Conservation (phyloP, 768 basidiomycete genomes). For the Serendipita sp. region DNA sequence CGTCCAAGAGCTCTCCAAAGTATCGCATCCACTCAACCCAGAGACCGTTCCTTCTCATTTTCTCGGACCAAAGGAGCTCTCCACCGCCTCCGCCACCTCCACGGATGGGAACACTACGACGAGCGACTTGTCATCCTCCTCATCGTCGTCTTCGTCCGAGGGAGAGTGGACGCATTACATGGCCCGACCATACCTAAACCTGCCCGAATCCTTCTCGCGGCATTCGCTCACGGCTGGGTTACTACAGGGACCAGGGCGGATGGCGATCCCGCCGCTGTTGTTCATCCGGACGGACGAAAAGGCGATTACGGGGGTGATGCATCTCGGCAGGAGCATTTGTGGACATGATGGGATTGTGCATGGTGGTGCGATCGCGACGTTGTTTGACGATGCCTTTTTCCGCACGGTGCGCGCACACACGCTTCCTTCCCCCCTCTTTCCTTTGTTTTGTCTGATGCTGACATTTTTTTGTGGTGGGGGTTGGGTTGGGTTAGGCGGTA, state of each 20-base stretch:
- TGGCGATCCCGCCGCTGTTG: conserved; percentile 67
- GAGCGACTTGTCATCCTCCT: no score
- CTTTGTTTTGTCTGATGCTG: not conserved
- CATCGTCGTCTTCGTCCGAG: no score
- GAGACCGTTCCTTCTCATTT: not conserved
- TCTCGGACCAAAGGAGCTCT: not conserved
- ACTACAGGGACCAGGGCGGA: conserved; percentile 72
- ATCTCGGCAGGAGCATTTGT: conserved; percentile 75
- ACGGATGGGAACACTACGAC: no score
- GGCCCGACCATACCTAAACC: conserved; percentile 51
- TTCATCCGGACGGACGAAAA: conserved; percentile 60
- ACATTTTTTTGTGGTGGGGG: not conserved
- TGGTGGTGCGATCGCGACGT: conserved; percentile 78
- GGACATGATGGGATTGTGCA: conserved; percentile 93
- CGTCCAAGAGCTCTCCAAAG: conserved; percentile 25
- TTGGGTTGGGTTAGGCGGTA: conserved; percentile 42
- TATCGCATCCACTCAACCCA: not conserved
- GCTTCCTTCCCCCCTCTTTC: not conserved
- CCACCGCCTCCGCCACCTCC: not conserved
- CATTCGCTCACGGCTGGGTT: conserved; percentile 78
- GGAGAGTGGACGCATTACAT: conserved; percentile 31
- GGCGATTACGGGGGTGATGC: conserved; percentile 55
- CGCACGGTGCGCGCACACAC: conserved; percentile 43
- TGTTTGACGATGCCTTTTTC: conserved; percentile 72
- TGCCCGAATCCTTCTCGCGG: conserved; percentile 56